These are phyloP conservation scores for Agrocybe praecox DNA, from an alignment of 768 basidiomycete species.

Conservation along the genomic window DNA sequence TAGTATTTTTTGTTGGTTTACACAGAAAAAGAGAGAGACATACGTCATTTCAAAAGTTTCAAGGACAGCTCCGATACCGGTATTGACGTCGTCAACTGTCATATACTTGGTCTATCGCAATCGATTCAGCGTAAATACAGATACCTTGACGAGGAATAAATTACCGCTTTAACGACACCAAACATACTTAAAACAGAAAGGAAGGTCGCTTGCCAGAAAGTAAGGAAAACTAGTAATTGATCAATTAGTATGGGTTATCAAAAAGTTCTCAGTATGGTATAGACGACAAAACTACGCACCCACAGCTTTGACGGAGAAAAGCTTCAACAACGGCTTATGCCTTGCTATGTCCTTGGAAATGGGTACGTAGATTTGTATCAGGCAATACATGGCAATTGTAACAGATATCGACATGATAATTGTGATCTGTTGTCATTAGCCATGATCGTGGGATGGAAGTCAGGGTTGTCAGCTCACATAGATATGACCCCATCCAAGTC, in stretches of 20 bases:
- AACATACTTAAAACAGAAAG: slow-evolving; percentile 59
- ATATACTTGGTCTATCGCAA: slow-evolving; percentile 58
- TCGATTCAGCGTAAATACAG: neutral
- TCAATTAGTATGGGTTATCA: neutral
- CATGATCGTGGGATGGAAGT: neutral
- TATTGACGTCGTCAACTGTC: slow-evolving; percentile 75
- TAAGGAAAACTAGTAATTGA: slow-evolving; percentile 56
- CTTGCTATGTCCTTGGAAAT: slow-evolving; percentile 56
- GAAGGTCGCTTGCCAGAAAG: slow-evolving; percentile 75
- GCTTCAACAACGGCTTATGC: slow-evolving; percentile 64
- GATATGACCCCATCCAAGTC: slow-evolving; percentile 66
- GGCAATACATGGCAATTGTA: slow-evolving; percentile 76
- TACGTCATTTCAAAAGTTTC: slow-evolving; percentile 81
- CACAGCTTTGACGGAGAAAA: slow-evolving; percentile 75
- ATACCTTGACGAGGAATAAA: slow-evolving; percentile 10
- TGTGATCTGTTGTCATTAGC: slow-evolving; percentile 44
- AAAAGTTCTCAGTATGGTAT: too few relatives aligned
- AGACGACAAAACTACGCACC: slow-evolving; percentile 40
- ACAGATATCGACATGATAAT: slow-evolving; percentile 70
- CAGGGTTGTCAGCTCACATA: slow-evolving; percentile 47
- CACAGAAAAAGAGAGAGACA: slow-evolving; percentile 20
- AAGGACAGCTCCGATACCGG: slow-evolving; percentile 67
- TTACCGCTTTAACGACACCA: slow-evolving; percentile 64
- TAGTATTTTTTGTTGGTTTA: slow-evolving; percentile 7
- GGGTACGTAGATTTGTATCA: slow-evolving; percentile 69